Base-by-base conservation (phyloP, 2,329 filamentous ascomycete species). In the Hysterium pulicare region DNA sequence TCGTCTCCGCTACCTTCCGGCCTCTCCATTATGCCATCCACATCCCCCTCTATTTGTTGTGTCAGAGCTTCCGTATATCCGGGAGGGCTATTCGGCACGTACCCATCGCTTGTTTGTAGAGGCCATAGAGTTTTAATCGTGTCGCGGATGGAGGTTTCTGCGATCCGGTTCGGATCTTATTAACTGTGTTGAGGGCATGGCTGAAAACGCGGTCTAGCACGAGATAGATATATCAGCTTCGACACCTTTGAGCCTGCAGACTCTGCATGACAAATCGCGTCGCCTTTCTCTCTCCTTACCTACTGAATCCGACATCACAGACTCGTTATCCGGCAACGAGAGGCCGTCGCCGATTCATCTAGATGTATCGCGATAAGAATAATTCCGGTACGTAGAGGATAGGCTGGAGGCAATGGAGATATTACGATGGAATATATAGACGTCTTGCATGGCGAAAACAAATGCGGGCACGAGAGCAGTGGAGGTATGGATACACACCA, bases 41-140 rank as follows among this genome's bases (percentile, higher is more conserved):
- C 90, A 68, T 98, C 89, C 37, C 93, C 93, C 73, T 98, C 90
- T 80, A 54, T 39, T 21, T 13, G 16, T n/a, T 38, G 60, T 47
- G 60, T 55, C 26, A 41, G 17, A 24, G 4, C 16, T 7, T 16
- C 20, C 30, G 8, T 34, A 15, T 33, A 13, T 26, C 11, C 16
- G n/a, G 37, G 17, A 35, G 3, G 16, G 5, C 20, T 13, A 24
- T 35, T 41, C 22, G 19, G 15, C 32, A 57, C 66, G 49, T 69
- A 79, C 76, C 79, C 93, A 97, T 97, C 49, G 90, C 90, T 70
- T 98, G 93, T 67, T 98, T 98, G 74, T 98, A 98, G 53, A 98
- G 78, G 51, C 93, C 93, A 84, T 98, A 98, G 48, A 98, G 85
- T 45, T 87, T 86, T 55, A 98, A 77, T 44, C 93, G 85, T 61